These are phyloP conservation scores for Brassica rapa DNA, from an alignment of 345 rosid species.

Conservation along the genomic window DNA sequence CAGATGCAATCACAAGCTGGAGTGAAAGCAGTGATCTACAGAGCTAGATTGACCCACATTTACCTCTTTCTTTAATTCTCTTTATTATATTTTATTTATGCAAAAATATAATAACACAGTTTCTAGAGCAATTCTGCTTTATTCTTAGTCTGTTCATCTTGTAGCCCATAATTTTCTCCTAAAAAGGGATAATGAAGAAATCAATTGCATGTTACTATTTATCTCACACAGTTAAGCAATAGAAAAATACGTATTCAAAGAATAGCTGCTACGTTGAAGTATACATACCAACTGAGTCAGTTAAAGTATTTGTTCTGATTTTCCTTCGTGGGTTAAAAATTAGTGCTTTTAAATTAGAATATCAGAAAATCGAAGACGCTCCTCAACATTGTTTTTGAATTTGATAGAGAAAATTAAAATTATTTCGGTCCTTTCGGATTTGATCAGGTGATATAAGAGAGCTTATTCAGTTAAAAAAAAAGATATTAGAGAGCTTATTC, in stretches of 20 bases:
- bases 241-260: background rate
- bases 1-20: slow-evolving; percentile 70
- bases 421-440: background rate
- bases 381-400: background rate
- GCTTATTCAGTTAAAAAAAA: background rate
- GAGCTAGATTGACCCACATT: slow-evolving; percentile 36
- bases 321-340: background rate
- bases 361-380: background rate
- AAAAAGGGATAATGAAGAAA: slow-evolving; percentile 15
- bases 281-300: background rate
- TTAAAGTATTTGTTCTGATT: background rate
- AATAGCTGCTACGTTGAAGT: background rate
- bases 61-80: background rate
- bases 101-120: slow-evolving; percentile 23
- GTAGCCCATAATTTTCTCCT: slow-evolving; percentile 6
- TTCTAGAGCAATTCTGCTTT: slow-evolving; percentile 16
- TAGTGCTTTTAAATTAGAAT: background rate
- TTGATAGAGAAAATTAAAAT: background rate
- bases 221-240: background rate
- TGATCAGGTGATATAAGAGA: background rate
- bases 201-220: slow-evolving; percentile 19
- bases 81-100: slow-evolving; percentile 25
- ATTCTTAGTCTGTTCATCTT: background rate
- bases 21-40: slow-evolving; percentile 39
- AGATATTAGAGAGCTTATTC: background rate